Base-by-base conservation (phyloP, 331 rosid species). In the Spiraea crenata region DNA sequence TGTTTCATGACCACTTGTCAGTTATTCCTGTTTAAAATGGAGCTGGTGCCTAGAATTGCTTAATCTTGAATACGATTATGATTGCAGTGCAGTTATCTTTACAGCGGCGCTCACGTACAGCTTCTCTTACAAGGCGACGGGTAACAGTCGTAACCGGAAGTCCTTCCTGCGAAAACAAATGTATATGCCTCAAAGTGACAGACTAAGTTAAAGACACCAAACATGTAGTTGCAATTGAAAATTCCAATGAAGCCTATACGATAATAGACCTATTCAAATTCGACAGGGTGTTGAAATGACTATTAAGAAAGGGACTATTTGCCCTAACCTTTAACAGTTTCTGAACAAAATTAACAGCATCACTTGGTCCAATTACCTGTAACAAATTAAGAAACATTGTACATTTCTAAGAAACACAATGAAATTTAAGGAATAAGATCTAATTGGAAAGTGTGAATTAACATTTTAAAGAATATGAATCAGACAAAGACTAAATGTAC, bases 331-430 rank as follows among this genome's bases (percentile, higher is more conserved):
- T 83, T 83, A 88, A 76, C 59, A 84, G 81, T 76, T 88, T 90
- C 78, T 85, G 90, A 76, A 90, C 98, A 88, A 92, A 92, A 68
- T 81, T 87, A 64, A 90, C 93, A 57, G 98, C 98, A 78, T 92
- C 96, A 73, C 91, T 86, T 64, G 98, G 98, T 81, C 98, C 98
- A 73, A 92, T 88, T 57, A 92, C 98, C 98, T 92, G 83, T 64
- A 60, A 78, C 50, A 77, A 52, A 69, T 52, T 63, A 17, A 56
- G 76, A 57, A 57, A 15, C 40, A 54, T 19, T 45, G 45, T 9
- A 47, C 47, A 50, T 61, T 73, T 20, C 31, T 25, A 25, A 44
- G 3, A 68, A 67, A 42, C 66, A 69, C 34, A 41, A 47, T 9
- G 44, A 41, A 74, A 46, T 39, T 11, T 78, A 74, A 77, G 61